A percentile compares a stretch with the other conserved stretches of the same genome.
phyloP scores from a whole-genome alignment of 1,284 basidiomycete species.

The Ganoderma multipileum region DNA sequence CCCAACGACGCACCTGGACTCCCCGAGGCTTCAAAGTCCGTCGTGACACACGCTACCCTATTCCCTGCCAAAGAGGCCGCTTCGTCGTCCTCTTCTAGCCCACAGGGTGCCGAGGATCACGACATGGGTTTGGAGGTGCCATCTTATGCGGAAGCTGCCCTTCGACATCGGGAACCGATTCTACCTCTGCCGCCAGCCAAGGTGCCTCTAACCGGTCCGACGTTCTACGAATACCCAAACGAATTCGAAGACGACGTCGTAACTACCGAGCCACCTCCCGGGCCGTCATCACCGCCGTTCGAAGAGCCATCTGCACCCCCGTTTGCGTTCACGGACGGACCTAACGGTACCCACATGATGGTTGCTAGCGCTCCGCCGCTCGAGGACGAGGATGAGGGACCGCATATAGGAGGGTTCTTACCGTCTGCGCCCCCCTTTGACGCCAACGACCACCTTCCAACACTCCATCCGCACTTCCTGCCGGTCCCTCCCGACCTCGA shows the following conservation, averaged over 20 bases:
- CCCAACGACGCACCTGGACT: constrained; percentile 14
- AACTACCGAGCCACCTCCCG: constrained; percentile 29
- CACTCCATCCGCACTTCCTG: neutral
- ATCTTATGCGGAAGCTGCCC: constrained; percentile 36
- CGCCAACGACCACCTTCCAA: neutral
- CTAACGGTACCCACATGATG: constrained; percentile 11
- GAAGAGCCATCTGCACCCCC: constrained; percentile 36
- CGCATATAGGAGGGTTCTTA: neutral
- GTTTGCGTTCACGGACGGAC: constrained; percentile 15
- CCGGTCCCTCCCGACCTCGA: constrained; percentile 9
- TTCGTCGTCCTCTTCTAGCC: constrained; percentile 7
- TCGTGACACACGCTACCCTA: constrained; percentile 24
- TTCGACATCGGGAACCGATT: constrained; percentile 28
- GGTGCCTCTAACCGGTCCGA: constrained; percentile 33
- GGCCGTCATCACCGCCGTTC: constrained; percentile 38
- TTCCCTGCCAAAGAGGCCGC: constrained; percentile 2
- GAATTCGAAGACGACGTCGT: constrained; percentile 40
- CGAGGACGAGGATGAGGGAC: constrained; percentile 15
- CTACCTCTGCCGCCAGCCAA: constrained; percentile 40
- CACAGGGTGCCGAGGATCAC: neutral
- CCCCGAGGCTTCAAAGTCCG: constrained; percentile 16
- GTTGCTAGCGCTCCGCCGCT: constrained; percentile 28
- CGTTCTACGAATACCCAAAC: constrained; percentile 41
- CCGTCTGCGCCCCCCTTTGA: constrained; percentile 26
- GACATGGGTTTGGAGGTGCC: constrained; percentile 28